phyloP scores from a whole-genome alignment of 306 rosid genomes.

The Fragaria nilgerrensis region DNA sequence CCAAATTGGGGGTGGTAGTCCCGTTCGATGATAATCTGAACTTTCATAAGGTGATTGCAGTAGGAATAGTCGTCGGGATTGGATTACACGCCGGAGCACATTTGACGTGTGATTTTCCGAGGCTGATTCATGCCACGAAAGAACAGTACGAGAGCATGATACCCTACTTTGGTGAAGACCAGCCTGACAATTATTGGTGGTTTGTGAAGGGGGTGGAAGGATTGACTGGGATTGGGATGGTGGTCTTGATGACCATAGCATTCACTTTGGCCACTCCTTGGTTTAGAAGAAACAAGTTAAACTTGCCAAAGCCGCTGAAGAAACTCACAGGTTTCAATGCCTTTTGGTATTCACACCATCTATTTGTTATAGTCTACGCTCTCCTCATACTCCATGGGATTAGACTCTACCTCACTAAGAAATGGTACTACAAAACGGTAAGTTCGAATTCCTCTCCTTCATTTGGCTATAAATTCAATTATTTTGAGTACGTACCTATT shows the following conservation, averaged over 20 bases:
- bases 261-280: slow-evolving; percentile 61
- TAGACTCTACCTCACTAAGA: slow-evolving; percentile 47
- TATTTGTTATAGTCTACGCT: slow-evolving; percentile 50
- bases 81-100: slow-evolving; percentile 50
- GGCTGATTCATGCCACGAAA: slow-evolving; percentile 36
- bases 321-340: slow-evolving; percentile 61
- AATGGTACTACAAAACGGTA: slow-evolving; percentile 55
- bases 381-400: slow-evolving; percentile 53
- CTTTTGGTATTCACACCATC: slow-evolving; percentile 68
- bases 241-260: slow-evolving; percentile 57
- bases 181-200: slow-evolving; percentile 53
- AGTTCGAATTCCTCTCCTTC: neutral
- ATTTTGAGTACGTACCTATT: neutral
- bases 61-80: slow-evolving; percentile 38
- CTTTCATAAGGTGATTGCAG: slow-evolving; percentile 53
- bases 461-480: neutral
- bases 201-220: slow-evolving; percentile 55
- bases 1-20: slow-evolving; percentile 43
- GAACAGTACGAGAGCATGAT: slow-evolving; percentile 38
- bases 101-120: slow-evolving; percentile 52
- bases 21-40: slow-evolving; percentile 62
- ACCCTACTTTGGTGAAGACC: slow-evolving; percentile 44
- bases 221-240: slow-evolving; percentile 36
- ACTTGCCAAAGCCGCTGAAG: slow-evolving; percentile 45
- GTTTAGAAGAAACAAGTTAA: slow-evolving; percentile 57